phyloP scores from a whole-genome alignment of 495 filamentous ascomycete genomes.

The Clohesyomyces aquaticus region DNA sequence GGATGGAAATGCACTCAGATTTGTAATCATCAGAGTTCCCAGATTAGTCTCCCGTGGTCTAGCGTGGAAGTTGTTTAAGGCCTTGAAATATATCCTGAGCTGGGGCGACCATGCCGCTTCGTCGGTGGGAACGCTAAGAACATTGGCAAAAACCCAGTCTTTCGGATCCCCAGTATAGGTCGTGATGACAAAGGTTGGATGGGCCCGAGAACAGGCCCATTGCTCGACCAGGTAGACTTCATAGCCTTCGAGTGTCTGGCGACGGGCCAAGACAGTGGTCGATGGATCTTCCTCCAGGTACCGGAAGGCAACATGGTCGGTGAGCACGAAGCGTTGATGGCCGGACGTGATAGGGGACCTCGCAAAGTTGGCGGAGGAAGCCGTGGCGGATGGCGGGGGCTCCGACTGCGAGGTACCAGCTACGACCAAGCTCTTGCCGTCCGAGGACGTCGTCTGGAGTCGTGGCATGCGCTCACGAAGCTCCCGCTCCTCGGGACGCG shows the following conservation, averaged over 20 bases:
- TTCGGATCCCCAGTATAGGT: slow-evolving; percentile 90
- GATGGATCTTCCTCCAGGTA: slow-evolving; percentile 88
- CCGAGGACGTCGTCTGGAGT: slow-evolving; percentile 24
- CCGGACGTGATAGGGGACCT: slow-evolving; percentile 13
- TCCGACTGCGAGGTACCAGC: slow-evolving; percentile 11
- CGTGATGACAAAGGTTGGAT: slow-evolving; percentile 89
- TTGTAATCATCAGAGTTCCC: slow-evolving; percentile 90
- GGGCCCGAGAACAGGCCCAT: slow-evolving; percentile 90
- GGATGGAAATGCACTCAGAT: slow-evolving; percentile 86
- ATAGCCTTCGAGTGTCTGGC: slow-evolving; percentile 73
- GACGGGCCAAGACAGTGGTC: slow-evolving; percentile 73
- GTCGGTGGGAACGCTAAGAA: slow-evolving; percentile 81
- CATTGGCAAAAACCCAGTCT: slow-evolving; percentile 75
- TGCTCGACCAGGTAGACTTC: slow-evolving; percentile 96
- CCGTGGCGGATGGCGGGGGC: neutral
- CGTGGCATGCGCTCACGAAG: slow-evolving; percentile 29
- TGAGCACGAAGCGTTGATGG: slow-evolving; percentile 51
- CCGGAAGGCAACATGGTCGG: slow-evolving; percentile 51
- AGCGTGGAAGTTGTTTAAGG: slow-evolving; percentile 80
- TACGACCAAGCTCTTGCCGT: slow-evolving; percentile 2
- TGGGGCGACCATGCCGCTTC: slow-evolving; percentile 79
- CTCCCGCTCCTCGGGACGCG: slow-evolving; percentile 18
- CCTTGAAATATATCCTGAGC: slow-evolving; percentile 82
- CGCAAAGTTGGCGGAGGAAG: slow-evolving; percentile 12
- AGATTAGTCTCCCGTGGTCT: slow-evolving; percentile 77